Percentiles rank a stretch among this genome's conserved stretches.
Evolutionary conservation across 345 rosid species (phyloP).

Genomic region (Draba incana): DNA sequence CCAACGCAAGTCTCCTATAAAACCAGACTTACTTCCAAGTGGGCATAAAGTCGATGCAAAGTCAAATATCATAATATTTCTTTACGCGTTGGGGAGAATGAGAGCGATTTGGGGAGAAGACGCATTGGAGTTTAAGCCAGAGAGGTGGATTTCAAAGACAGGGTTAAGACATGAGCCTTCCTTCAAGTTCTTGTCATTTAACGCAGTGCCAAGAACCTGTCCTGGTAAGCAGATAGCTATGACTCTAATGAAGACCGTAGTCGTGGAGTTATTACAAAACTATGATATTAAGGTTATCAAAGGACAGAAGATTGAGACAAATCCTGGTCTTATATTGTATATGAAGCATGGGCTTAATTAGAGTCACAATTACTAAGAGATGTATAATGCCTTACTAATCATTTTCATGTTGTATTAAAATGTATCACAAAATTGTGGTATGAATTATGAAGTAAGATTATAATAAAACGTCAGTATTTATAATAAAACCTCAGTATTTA

Average conservation of each 20-base stretch:
- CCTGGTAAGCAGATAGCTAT: slow-evolving; percentile 35
- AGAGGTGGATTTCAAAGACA: slow-evolving; percentile 27
- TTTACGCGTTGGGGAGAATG: slow-evolving; percentile 45
- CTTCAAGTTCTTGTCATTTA: slow-evolving; percentile 35
- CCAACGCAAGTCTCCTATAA: slow-evolving; percentile 22
- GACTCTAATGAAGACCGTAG: slow-evolving; percentile 21
- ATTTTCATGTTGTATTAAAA: neutral
- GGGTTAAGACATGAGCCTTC: slow-evolving; percentile 39
- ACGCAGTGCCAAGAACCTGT: slow-evolving; percentile 39
- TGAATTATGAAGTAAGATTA: neutral
- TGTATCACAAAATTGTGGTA: neutral
- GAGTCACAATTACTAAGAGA: slow-evolving; percentile 34
- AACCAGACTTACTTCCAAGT: slow-evolving; percentile 42
- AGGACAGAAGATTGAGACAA: slow-evolving; percentile 37
- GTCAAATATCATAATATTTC: slow-evolving; percentile 22
- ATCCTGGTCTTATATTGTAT: slow-evolving; percentile 20
- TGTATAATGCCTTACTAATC: neutral
- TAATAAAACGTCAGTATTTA: neutral
- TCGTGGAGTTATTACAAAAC: slow-evolving; percentile 30
- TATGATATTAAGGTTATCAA: slow-evolving; percentile 24
- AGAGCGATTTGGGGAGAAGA: slow-evolving; percentile 37
- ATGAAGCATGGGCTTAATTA: slow-evolving; percentile 38
- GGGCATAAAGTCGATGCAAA: slow-evolving; percentile 37
- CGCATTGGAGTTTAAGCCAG: slow-evolving; percentile 31
- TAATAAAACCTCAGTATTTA: neutral